Evolutionary conservation across 2,329 filamentous ascomycete species (phyloP).

Genomic region (Sordariomycetes sp.): DNA sequence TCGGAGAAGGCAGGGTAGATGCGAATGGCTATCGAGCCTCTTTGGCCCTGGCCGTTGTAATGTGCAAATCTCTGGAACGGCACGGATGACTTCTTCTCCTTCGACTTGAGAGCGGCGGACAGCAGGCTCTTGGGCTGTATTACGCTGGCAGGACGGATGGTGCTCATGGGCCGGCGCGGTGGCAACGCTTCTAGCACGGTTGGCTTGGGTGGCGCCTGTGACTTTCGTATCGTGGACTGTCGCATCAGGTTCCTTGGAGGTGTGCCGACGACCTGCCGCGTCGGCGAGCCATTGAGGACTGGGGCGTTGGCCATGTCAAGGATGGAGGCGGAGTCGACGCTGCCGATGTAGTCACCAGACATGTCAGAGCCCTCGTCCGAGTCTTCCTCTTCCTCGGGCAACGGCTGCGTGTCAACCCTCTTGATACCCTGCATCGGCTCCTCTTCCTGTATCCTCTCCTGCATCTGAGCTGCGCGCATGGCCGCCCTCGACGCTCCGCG

Average conservation of each 20-base stretch:
- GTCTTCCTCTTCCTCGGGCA: conserved; percentile 50
- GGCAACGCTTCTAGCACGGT: conserved; percentile 57
- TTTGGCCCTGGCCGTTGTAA: conserved; percentile 68
- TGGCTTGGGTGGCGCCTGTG: conserved; percentile 44
- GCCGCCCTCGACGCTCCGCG: conserved; percentile 52
- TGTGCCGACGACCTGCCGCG: conserved; percentile 52
- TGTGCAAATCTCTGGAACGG: conserved; percentile 71
- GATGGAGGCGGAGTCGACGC: conserved; percentile 63
- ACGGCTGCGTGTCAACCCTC: conserved; percentile 37
- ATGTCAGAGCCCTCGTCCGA: conserved; percentile 54
- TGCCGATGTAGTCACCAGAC: conserved; percentile 56
- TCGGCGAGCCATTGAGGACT: conserved; percentile 44
- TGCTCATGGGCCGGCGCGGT: conserved; percentile 59
- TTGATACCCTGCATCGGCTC: conserved; percentile 28
- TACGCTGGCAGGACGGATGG: conserved; percentile 56
- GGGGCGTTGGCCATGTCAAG: conserved; percentile 55
- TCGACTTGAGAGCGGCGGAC: conserved; percentile 63
- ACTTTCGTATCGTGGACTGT: conserved; percentile 56
- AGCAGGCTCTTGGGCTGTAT: conserved; percentile 62
- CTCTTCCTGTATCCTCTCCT: conserved; percentile 28
- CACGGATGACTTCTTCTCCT: conserved; percentile 57
- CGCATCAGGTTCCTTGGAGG: conserved; percentile 51
- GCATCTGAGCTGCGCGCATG: conserved; percentile 27
- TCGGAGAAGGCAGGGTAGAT: conserved; percentile 69
- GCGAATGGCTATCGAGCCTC: conserved; percentile 65